These are phyloP conservation scores for Amanita rimosa DNA, from an alignment of 768 basidiomycete species.

Conservation along the genomic window DNA sequence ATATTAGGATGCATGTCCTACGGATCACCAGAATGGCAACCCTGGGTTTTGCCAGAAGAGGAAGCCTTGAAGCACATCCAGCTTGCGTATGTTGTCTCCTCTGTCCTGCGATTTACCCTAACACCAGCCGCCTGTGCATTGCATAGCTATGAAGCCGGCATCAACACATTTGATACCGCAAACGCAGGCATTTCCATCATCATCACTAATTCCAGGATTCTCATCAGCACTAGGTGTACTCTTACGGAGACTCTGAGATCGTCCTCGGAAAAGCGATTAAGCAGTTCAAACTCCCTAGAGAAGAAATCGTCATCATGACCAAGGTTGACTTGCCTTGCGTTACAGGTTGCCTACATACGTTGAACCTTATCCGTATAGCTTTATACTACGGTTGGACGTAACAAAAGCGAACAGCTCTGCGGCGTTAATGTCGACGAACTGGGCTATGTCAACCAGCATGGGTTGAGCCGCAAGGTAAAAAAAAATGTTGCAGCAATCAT, in stretches of 20 bases:
- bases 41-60: constrained; percentile 34
- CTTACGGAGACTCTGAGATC: constrained; percentile 53
- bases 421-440: constrained; percentile 18
- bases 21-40: constrained; percentile 39
- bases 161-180: constrained; percentile 53
- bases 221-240: constrained; percentile 35
- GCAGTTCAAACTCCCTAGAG: constrained; percentile 50
- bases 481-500: background rate
- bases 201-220: background rate
- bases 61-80: constrained; percentile 44
- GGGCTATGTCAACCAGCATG: constrained; percentile 38
- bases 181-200: constrained; percentile 19
- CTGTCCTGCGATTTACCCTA: background rate
- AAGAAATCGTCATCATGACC: constrained; percentile 72
- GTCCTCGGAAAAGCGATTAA: constrained; percentile 71
- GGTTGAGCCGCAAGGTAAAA: constrained; percentile 29
- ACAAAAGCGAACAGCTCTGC: background rate
- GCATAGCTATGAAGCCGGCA: constrained; percentile 47
- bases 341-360: constrained; percentile 10
- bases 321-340: constrained; percentile 24
- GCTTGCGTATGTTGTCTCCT: constrained; percentile 21
- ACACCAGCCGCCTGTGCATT: background rate
- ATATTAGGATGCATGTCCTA: constrained; percentile 58
- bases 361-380: constrained; percentile 2
- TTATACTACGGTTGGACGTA: background rate